These are phyloP conservation scores for Candida sonorensis DNA, from an alignment of 805 yeast genomes.

Conservation along the genomic window DNA sequence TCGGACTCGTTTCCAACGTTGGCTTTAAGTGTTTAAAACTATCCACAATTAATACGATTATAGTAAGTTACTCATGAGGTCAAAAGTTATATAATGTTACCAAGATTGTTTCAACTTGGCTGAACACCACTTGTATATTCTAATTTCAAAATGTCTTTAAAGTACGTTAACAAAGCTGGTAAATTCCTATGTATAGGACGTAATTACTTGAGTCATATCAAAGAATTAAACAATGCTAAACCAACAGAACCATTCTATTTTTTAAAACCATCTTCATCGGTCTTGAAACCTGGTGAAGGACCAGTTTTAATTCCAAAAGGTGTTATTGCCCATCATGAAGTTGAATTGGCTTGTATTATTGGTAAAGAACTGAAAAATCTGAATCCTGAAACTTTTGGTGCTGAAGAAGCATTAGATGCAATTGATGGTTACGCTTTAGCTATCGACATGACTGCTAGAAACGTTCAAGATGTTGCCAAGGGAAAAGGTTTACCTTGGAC, in stretches of 20 bases:
- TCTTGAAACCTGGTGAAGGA: constrained; percentile 60
- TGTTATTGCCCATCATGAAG: constrained; percentile 80
- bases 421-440: constrained; percentile 87
- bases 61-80: no score
- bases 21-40: no score
- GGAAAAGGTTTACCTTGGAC: constrained; percentile 95
- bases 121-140: no score
- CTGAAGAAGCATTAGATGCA: constrained; percentile 64
- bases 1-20: no score
- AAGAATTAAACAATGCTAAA: constrained; percentile 73
- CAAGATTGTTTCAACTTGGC: no score
- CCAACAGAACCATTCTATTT: constrained; percentile 92
- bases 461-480: constrained; percentile 93
- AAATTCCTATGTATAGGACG: constrained; percentile 95
- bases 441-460: constrained; percentile 91
- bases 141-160: constrained; percentile 37
- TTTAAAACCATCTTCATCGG: constrained; percentile 79
- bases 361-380: constrained; percentile 58
- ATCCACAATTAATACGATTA: no score
- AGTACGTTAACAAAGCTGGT: constrained; percentile 53
- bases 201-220: constrained; percentile 93
- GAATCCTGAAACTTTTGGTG: constrained; percentile 47
- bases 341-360: constrained; percentile 79
- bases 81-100: no score
- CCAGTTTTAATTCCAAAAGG: constrained; percentile 82